Percentiles rank a stretch among this genome's conserved stretches.
These are phyloP conservation scores for Termitomyces sp. DNA, from an alignment of 1,284 basidiomycete genomes.

Conservation along the genomic window DNA sequence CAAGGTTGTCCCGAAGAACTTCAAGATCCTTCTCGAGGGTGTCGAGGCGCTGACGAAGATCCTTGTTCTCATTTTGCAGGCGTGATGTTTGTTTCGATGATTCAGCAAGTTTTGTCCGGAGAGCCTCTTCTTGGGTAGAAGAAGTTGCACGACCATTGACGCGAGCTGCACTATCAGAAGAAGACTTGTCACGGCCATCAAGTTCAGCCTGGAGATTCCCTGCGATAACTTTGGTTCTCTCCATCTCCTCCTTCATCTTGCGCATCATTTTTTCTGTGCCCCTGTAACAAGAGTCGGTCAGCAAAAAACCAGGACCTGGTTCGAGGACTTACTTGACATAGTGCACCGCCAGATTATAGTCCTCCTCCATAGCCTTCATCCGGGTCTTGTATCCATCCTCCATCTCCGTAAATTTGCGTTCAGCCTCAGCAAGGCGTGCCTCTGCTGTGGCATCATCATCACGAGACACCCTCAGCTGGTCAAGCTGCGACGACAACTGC, in stretches of 20 bases:
- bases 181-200: constrained; percentile 55
- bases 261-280: constrained; percentile 99
- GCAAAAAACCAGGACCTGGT: constrained; percentile 14
- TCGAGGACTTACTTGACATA: constrained; percentile 74
- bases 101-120: constrained; percentile 66
- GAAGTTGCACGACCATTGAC: constrained; percentile 81
- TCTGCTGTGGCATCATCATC: constrained; percentile 40
- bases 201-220: constrained; percentile 76
- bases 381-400: constrained; percentile 73
- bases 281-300: constrained; percentile 42
- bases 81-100: constrained; percentile 70
- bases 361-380: constrained; percentile 85
- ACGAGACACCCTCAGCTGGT: constrained; percentile 46
- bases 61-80: constrained; percentile 67
- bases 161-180: constrained; percentile 55
- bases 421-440: constrained; percentile 58
- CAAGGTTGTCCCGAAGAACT: constrained; percentile 66
- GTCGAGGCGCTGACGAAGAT: constrained; percentile 71
- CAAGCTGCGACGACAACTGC: constrained; percentile 61
- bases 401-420: constrained; percentile 74
- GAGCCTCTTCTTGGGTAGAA: constrained; percentile 63
- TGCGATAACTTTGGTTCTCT: constrained; percentile 83
- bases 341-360: constrained; percentile 91
- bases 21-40: constrained; percentile 72
- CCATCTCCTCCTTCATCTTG: constrained; percentile 92